Base-by-base conservation (phyloP, 2,329 filamentous ascomycete genomes). In the Aspergillus candidus region DNA sequence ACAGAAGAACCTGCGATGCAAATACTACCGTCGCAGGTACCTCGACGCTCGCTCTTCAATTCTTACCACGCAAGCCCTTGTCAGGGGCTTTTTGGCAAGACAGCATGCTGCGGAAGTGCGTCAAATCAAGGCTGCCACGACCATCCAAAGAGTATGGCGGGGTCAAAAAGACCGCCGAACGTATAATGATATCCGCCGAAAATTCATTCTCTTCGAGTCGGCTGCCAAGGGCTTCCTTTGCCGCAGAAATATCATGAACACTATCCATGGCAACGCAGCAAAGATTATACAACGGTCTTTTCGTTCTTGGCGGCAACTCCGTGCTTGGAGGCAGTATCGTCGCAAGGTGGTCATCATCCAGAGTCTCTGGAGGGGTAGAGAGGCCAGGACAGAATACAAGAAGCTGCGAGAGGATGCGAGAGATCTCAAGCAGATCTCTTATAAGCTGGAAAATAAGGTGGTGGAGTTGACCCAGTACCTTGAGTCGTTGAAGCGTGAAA, bases 391-490 rank as follows among this genome's bases (percentile, higher is more conserved):
- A 54, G 83, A 80, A 38, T 98, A 98, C 77, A 97, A 95, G 80
- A 82, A 75, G 57, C 73, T 94, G 49, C 88, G 93, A 55, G 90
- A 96, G 69, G 93, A 98, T 70, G 93, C 93, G 53, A 86, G 93
- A 62, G 94, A 98, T 73, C 80, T 98, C 66, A 97, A 97, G 77
- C 91, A 97, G 70, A 98, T 98, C 57, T 97, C 93, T 2, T 98
- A 98, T 77, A 97, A 95, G 75, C 75, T 98, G 58, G 93, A 98
- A 69, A 97, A 98, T 78, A 98, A 98, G 81, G 93, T 98, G 51
- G 88, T 98, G 51, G 93, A 98, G 72, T 79, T 98, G 60, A 98
- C 93, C 1, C 93, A 98, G 68, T 88, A 85, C 39, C 72, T 98
- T 57, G 90, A 93, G 54, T 84, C 88, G 8, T 85, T 95, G 78